Evolutionary conservation across 129 eudicot species (phyloP).

Genomic region (Rutidosis leptorrhynchoides): DNA sequence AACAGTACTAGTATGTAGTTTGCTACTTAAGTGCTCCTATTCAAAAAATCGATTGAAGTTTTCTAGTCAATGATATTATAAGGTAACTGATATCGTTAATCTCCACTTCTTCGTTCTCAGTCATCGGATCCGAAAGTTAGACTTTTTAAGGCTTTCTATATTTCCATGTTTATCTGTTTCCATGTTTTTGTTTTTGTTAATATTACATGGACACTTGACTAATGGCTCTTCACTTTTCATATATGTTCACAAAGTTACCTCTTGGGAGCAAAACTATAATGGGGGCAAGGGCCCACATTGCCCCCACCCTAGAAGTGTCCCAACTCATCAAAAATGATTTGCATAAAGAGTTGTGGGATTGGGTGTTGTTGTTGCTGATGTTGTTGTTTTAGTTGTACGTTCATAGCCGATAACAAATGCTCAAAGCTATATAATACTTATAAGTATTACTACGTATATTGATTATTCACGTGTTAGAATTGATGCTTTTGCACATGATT

Average conservation of each 20-base stretch:
- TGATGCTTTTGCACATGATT: constrained; percentile 1
- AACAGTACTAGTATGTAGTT: no score
- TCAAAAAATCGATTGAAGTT: neutral
- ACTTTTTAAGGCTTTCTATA: neutral
- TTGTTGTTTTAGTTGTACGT: no score
- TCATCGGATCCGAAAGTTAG: neutral
- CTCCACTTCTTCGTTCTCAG: neutral
- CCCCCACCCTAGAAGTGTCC: neutral
- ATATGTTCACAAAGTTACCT: neutral
- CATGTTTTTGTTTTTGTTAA: neutral
- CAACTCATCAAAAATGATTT: neutral
- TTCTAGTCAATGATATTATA: neutral
- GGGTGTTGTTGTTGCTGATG: no score
- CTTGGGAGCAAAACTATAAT: neutral
- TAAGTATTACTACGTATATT: neutral
- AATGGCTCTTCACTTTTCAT: neutral
- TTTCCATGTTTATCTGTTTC: neutral
- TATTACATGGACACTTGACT: neutral
- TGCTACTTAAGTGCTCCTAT: neutral
- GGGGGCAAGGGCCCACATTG: neutral
- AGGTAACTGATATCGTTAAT: neutral
- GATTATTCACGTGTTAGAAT: neutral
- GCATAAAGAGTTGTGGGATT: neutral
- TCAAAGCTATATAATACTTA: neutral
- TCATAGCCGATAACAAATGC: neutral